Base-by-base conservation (phyloP, 495 filamentous ascomycete genomes). In the Aeminium ludgeri region DNA sequence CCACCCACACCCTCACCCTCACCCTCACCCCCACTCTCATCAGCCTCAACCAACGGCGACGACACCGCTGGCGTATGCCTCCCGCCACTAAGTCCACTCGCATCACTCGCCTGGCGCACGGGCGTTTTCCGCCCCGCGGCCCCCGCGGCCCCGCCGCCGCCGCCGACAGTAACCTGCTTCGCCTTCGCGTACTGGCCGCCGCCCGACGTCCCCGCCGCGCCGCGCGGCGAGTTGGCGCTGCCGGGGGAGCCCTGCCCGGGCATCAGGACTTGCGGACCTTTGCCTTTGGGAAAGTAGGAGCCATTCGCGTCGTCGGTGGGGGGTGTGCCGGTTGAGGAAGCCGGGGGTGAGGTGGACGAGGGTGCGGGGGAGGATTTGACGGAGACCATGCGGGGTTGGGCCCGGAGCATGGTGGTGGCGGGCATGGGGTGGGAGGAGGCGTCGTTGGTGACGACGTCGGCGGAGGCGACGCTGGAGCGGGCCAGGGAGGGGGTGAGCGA, bases 361-460 rank as follows among this genome's bases (percentile, higher is more conserved):
- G 57, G 62, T n/a, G n/a, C n/a, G n/a, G n/a, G n/a, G 34, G 59
- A 63, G 20, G 65, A 65, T 56, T 80, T 85, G 38, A 95, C 83
- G 50, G 81, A 89, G 45, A 97, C 83, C 47, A 95, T 78, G 34
- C 80, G 82, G 12, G 91, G 86, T 54, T 84, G 87, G 36, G 80
- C 77, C 45, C 84, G 74, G 46, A 80, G 76, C 40, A 79, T 80
- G 34, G 84, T 86, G 49, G 86, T 83, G 0, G 86, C 84, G 0
- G 86, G 84, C 20, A 82, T 61, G 2, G 81, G 76, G 36, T 73
- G 76, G 33, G 93, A 72, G 36, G 91, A 72, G 28, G 82, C 84
- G 49, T 86, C 80, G 63, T 83, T 82, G 46, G 85, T 74, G 57
- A 93, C 95, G 23, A 91, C 81, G 2, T 86, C 94, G n/a, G n/a